phyloP scores from a whole-genome alignment of 1,284 basidiomycete species.

The Naganishia sp. region DNA sequence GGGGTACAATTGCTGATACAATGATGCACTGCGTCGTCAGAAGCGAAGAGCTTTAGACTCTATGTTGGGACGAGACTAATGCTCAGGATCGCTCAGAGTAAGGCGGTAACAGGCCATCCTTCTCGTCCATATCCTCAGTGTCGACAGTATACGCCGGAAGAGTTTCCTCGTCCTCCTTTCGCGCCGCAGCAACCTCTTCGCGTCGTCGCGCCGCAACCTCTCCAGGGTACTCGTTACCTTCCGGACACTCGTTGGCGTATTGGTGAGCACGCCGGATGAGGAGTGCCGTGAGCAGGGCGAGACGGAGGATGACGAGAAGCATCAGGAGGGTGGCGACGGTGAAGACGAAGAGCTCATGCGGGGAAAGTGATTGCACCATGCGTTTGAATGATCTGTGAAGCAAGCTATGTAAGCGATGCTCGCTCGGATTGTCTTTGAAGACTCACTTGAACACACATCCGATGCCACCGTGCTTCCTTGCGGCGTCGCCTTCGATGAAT shows the following conservation, averaged over 20 bases:
- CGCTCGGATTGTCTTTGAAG: neutral
- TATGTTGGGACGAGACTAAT: neutral
- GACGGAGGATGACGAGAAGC: conserved; percentile 24
- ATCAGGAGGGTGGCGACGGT: conserved; percentile 8
- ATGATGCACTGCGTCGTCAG: too few species aligned
- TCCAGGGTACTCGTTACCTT: neutral
- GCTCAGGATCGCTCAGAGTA: conserved; percentile 12
- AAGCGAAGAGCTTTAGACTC: neutral
- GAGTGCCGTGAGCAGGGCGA: conserved; percentile 5
- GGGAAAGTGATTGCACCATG: conserved; percentile 13
- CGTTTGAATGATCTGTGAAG: conserved; percentile 2
- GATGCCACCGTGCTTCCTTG: conserved; percentile 3
- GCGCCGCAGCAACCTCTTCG: neutral
- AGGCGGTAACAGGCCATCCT: conserved; percentile 13
- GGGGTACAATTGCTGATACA: neutral
- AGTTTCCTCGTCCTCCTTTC: conserved; percentile 1
- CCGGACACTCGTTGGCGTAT: conserved; percentile 9
- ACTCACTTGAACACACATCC: conserved; percentile 20
- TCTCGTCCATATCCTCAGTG: conserved; percentile 11
- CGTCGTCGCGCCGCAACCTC: neutral
- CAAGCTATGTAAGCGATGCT: neutral
- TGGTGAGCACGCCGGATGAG: conserved; percentile 10
- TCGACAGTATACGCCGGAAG: conserved; percentile 3
- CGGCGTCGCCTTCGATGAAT: neutral
- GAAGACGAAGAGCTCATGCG: conserved; percentile 26